These are phyloP conservation scores for Scedosporium dehoogii DNA, from an alignment of 2,329 filamentous ascomycete species.

Conservation along the genomic window DNA sequence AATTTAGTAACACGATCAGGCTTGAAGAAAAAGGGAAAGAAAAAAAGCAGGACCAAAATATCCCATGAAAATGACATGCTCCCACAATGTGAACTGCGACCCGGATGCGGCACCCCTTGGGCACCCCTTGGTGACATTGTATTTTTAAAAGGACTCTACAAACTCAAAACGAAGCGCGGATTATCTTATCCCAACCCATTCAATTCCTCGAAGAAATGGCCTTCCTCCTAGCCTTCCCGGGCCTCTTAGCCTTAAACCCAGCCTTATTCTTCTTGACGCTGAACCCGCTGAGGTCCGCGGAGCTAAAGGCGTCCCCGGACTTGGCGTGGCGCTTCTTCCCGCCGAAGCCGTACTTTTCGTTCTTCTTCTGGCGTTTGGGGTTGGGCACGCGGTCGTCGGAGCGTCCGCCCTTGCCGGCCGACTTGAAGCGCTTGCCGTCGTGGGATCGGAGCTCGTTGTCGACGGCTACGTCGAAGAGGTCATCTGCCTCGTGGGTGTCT, in stretches of 20 bases:
- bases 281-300: conserved; percentile 71
- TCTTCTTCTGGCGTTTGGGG: conserved; percentile 81
- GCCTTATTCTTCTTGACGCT: conserved; percentile 51
- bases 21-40: neutral
- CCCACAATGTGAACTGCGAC: too few relatives aligned
- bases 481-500: conserved; percentile 60
- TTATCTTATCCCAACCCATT: neutral
- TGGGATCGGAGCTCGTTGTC: conserved; percentile 50
- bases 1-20: too few relatives aligned
- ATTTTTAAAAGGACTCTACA: neutral
- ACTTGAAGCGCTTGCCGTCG: conserved; percentile 17
- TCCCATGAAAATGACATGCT: too few relatives aligned
- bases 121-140: too few relatives aligned
- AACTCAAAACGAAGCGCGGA: neutral
- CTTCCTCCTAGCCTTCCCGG: conserved; percentile 13
- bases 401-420: conserved; percentile 26
- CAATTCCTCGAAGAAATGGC: conserved; percentile 9
- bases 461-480: conserved; percentile 85
- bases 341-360: conserved; percentile 89
- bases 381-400: conserved; percentile 33
- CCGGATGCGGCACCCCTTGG: too few relatives aligned
- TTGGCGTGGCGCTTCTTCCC: conserved; percentile 90
- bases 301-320: conserved; percentile 80
- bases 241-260: conserved; percentile 9
- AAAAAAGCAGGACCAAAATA: neutral